Evolutionary conservation across 805 yeast species (phyloP).

Genomic region (Candida piceae): DNA sequence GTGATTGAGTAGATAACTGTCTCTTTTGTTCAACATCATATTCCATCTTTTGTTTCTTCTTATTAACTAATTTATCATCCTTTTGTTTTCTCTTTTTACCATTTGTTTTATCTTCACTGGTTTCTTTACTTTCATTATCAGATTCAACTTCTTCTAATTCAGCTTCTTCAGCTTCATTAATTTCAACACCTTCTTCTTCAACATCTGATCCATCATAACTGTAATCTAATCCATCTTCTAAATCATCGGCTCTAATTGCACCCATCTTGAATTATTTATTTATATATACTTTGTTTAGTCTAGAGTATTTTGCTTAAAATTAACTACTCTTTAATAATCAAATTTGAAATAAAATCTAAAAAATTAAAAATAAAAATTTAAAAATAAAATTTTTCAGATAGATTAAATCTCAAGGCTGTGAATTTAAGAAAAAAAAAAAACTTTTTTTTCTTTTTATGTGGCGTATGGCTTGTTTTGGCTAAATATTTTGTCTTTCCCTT

Average conservation of each 20-base stretch:
- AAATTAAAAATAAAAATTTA: too few relatives aligned
- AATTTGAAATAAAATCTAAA: too few relatives aligned
- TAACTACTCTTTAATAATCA: too few relatives aligned
- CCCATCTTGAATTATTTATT: too few relatives aligned
- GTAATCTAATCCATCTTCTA: constrained; percentile 74
- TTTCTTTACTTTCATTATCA: constrained; percentile 2
- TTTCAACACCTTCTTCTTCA: constrained; percentile 35
- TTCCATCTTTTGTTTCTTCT: constrained; percentile 65
- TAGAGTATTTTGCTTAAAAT: too few relatives aligned
- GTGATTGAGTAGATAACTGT: constrained; percentile 45
- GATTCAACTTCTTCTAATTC: constrained; percentile 6
- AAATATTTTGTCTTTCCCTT: too few relatives aligned
- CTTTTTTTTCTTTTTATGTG: too few relatives aligned
- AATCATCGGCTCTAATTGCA: constrained; percentile 50
- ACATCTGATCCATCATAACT: constrained; percentile 20
- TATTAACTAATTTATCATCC: constrained; percentile 47
- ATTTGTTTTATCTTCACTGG: constrained; percentile 10
- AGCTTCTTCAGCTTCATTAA: constrained; percentile 27
- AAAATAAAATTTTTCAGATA: too few relatives aligned
- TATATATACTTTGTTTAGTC: too few relatives aligned
- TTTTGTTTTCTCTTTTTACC: constrained; percentile 26
- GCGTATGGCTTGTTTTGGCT: too few relatives aligned
- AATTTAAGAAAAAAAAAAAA: too few relatives aligned
- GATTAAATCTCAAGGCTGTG: too few relatives aligned
- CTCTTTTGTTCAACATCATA: constrained; percentile 56